These are phyloP conservation scores for Ilyonectria robusta DNA, from an alignment of 2,329 filamentous ascomycete genomes.

Conservation along the genomic window DNA sequence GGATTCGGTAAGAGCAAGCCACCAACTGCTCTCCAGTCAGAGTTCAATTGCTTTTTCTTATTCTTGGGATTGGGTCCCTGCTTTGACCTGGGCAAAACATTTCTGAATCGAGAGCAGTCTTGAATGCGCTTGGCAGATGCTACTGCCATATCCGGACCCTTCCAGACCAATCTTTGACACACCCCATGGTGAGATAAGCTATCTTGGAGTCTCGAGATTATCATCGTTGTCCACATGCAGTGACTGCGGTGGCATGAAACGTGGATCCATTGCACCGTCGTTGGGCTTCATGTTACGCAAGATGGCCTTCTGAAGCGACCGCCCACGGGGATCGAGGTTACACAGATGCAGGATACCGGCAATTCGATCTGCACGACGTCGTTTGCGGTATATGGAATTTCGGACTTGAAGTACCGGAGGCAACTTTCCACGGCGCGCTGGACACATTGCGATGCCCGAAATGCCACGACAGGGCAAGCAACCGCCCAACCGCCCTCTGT, in stretches of 20 bases:
- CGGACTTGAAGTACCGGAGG: constrained; percentile 1
- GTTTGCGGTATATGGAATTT: constrained; percentile 17
- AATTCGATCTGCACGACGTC: constrained; percentile 37
- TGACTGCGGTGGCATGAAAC: constrained; percentile 6
- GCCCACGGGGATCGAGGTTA: constrained; percentile 23
- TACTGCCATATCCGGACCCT: background rate
- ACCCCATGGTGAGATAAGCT: background rate
- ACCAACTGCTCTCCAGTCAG: background rate
- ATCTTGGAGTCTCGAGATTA: background rate
- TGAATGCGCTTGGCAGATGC: background rate
- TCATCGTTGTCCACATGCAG: background rate
- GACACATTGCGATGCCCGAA: background rate
- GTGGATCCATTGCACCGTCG: constrained; percentile 6
- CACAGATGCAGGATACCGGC: constrained; percentile 38
- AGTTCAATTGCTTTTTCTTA: background rate
- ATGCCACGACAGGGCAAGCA: background rate
- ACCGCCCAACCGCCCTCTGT: background rate
- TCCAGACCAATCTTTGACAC: background rate
- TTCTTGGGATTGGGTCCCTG: background rate
- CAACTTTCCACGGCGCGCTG: background rate
- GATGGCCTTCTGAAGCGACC: constrained; percentile 19
- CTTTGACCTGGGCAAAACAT: background rate
- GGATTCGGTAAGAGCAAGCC: background rate
- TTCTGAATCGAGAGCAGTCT: background rate
- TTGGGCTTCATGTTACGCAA: constrained; percentile 11